Evolutionary conservation across 306 rosid genomes (phyloP), one percentile per base, ranked within the genome.

Genomic region (Vicia faba): DNA sequence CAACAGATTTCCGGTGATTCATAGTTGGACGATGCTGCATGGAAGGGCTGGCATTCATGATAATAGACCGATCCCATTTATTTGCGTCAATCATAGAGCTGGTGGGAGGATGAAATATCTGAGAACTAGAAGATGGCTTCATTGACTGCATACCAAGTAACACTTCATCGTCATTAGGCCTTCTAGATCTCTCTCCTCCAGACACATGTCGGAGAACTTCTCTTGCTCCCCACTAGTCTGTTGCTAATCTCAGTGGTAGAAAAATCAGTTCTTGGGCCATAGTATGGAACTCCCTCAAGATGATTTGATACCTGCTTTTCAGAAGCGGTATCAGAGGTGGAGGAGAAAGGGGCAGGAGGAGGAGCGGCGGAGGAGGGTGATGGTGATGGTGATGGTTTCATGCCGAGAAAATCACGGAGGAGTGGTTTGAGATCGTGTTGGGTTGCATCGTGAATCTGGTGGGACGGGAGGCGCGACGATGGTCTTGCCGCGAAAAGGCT

Each of bases 231-330:
- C n/a, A 76, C 79, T 61, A 87, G 16, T 72, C 92, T 79, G 60
- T 85, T 88, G 64, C 86, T 80, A 12, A 80, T 83, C 79, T 88
- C 96, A 19, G 80, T 75, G 76, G 84, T 90, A 19, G 97, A 89
- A 65, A 83, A 70, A 50, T 93, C 97, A 71, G 87, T 85, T 73
- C 95, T 88, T 0, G 88, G 84, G 29, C 96, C 84, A 82, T 86
- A 90, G 78, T 82, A 90, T 41, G 99, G 97, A 77, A 93, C 84
- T 67, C 95, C 99, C 82, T 90, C 91, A 0, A 92, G 93, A 82
- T 87, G 92, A 78, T 83, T 82, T 61, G 87, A 85, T 48, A 64
- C 85, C 63, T 84, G 95, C 70, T 87, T 82, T 75, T 88, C 96
- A 18, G 91, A 89, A 83, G 82, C 95, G 74, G 84, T 84, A 76